A percentile compares a stretch with the other conserved stretches of the same genome.
phyloP scores from a whole-genome alignment of 1,284 basidiomycete genomes.

The Phellopilus nigrolimitatus region DNA sequence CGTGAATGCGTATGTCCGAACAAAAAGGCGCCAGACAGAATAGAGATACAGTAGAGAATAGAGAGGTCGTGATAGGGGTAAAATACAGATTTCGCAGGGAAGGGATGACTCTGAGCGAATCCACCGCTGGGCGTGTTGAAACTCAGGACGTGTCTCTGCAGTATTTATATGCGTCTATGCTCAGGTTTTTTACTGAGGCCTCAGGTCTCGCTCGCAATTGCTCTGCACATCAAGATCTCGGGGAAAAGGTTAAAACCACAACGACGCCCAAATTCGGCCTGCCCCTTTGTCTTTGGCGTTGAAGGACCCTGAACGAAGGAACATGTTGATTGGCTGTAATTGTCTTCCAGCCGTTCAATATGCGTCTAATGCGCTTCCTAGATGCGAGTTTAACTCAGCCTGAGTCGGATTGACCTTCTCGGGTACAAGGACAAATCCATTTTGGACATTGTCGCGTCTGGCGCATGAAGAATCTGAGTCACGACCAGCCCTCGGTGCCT shows the following conservation, averaged over 20 bases:
- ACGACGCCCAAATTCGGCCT: background rate
- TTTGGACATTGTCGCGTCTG: background rate
- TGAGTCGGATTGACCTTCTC: background rate
- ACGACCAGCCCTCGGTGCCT: background rate
- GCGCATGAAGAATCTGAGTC: background rate
- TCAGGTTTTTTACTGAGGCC: too few species aligned
- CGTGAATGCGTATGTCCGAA: background rate
- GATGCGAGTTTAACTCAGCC: background rate
- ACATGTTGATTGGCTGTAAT: background rate
- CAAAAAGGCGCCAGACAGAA: background rate
- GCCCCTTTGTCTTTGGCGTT: background rate
- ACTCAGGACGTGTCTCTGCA: too few species aligned
- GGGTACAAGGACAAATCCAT: slow-evolving; percentile 5
- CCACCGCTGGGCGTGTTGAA: too few species aligned
- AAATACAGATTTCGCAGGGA: too few species aligned
- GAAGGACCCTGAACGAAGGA: slow-evolving; percentile 1
- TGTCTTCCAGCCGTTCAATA: background rate
- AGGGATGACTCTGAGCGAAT: too few species aligned
- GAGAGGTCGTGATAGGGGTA: background rate
- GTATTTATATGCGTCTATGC: too few species aligned
- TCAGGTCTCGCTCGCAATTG: too few species aligned
- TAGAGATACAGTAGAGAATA: background rate
- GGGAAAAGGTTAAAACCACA: background rate
- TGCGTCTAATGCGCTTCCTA: background rate
- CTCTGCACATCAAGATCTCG: too few species aligned